Percentiles rank a stretch among this genome's conserved stretches.
These are phyloP conservation scores for Heterobasidion parviporum DNA, from an alignment of 1,284 basidiomycete species.

Conservation along the genomic window DNA sequence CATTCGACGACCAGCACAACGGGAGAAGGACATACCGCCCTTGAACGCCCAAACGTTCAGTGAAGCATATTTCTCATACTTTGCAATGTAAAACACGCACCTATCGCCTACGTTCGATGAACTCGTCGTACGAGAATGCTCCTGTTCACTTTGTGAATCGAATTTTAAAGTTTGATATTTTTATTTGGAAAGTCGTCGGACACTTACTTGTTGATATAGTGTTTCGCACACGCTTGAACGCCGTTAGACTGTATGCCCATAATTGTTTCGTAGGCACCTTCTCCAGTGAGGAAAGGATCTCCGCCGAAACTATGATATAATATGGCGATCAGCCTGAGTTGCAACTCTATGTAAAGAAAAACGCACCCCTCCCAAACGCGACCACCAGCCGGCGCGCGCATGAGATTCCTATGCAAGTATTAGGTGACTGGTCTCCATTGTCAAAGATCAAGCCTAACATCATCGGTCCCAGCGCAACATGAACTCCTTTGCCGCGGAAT, in stretches of 20 bases:
- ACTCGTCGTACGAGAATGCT: constrained; percentile 42
- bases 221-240: constrained; percentile 54
- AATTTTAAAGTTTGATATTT: background rate
- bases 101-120: constrained; percentile 64
- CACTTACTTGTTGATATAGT: constrained; percentile 46
- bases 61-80: too few species aligned
- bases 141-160: constrained; percentile 35
- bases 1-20: background rate
- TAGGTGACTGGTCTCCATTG: background rate
- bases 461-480: constrained; percentile 53
- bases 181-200: background rate
- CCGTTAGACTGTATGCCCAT: constrained; percentile 55
- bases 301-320: constrained; percentile 33
- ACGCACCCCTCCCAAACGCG: constrained; percentile 63
- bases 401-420: constrained; percentile 36
- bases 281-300: constrained; percentile 58
- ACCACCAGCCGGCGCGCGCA: constrained; percentile 56
- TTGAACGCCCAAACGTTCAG: constrained; percentile 4
- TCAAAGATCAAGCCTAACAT: constrained; percentile 23
- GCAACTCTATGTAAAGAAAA: background rate
- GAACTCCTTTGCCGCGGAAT: constrained; percentile 59
- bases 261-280: constrained; percentile 50
- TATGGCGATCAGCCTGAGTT: background rate
- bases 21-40: constrained; percentile 21
- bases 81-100: constrained; percentile 18